phyloP scores from a whole-genome alignment of 352 stramenopile genomes.

The Phytophthora nicotianae region DNA sequence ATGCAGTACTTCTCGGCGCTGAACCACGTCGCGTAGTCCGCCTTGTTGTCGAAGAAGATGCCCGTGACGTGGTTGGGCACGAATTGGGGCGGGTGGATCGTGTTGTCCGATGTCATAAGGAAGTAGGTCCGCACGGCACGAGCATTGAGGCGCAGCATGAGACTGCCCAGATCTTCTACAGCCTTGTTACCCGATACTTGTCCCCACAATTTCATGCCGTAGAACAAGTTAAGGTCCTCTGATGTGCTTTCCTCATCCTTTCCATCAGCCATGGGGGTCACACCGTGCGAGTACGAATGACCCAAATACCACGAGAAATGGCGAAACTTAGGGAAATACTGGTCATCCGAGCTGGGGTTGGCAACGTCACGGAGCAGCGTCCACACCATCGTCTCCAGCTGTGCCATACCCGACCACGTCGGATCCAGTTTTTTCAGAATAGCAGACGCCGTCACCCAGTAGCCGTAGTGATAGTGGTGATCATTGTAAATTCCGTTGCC shows the following conservation, averaged over 20 bases:
- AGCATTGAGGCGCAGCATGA: conserved; percentile 79
- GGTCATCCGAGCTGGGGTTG: conserved; percentile 63
- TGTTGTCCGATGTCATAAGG: conserved; percentile 73
- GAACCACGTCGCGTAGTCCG: conserved; percentile 80
- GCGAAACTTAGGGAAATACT: conserved; percentile 73
- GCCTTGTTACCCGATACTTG: conserved; percentile 59
- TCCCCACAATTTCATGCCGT: conserved; percentile 83
- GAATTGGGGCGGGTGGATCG: conserved; percentile 67
- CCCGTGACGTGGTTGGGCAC: conserved; percentile 78
- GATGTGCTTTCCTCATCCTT: conserved; percentile 82
- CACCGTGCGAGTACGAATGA: conserved; percentile 79
- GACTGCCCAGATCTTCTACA: conserved; percentile 70
- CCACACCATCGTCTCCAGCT: conserved; percentile 73
- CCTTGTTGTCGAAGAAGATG: conserved; percentile 84
- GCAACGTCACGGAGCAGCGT: conserved; percentile 75
- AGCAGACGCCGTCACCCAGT: conserved; percentile 73
- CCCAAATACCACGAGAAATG: conserved; percentile 82
- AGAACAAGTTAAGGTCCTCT: conserved; percentile 84
- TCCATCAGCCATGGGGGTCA: conserved; percentile 66
- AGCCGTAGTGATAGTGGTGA: conserved; percentile 86
- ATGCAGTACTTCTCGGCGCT: conserved; percentile 80
- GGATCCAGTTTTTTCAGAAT: conserved; percentile 75
- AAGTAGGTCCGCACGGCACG: conserved; percentile 76
- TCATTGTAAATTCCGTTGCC: conserved; percentile 87
- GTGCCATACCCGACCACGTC: conserved; percentile 52